Base-by-base conservation (phyloP, 2,329 filamentous ascomycete genomes). In the Myriangium duriaei region DNA sequence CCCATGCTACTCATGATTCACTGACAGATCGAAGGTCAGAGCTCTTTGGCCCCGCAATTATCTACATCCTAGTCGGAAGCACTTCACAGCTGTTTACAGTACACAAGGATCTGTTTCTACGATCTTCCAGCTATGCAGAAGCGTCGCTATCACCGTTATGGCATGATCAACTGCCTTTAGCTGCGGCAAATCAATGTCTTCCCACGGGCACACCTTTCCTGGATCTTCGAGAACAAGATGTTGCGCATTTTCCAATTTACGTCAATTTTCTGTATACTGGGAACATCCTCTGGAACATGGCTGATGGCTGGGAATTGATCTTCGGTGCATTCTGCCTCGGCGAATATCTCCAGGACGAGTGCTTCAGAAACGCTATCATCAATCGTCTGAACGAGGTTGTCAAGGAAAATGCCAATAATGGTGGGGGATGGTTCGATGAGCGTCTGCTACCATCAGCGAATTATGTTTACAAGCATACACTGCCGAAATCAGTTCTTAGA, bases 281-380 rank as follows among this genome's bases (percentile, higher is more conserved):
- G 11, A 34, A 40, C 12, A 24, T 40, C 17, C 15, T 30, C 32
- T 10, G 28, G 29, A 39, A 4, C 11, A 13, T 16, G 4, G n/a
- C 7, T 11, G 12, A 4, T 15, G 30, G 15, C n/a, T 40, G 41
- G 41, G 11, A 21, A 7, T 37, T 15, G 9, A 17, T 43, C 9
- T 16, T 28, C 14, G 17, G 31, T 4, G 30, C 41, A 7, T 47
- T 44, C 34, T 36, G 41, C 3, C 37, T 49, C 9, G 47, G 47
- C 2, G 42, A 47, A 13, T 36, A 44, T 12, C 13, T 49, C 4
- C 30, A 40, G 10, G 43, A 43, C 19, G 11, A 17, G 1, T 28
- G 16, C 3, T 47, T 47, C 40, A 44, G 45, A 15, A 43, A 49
- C 26, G 34, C 30, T 3, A 34, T 47, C 15, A 35, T 44, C 4